phyloP scores from a whole-genome alignment of 2,329 filamentous ascomycete species.

The Emmonsiellopsis sp. region DNA sequence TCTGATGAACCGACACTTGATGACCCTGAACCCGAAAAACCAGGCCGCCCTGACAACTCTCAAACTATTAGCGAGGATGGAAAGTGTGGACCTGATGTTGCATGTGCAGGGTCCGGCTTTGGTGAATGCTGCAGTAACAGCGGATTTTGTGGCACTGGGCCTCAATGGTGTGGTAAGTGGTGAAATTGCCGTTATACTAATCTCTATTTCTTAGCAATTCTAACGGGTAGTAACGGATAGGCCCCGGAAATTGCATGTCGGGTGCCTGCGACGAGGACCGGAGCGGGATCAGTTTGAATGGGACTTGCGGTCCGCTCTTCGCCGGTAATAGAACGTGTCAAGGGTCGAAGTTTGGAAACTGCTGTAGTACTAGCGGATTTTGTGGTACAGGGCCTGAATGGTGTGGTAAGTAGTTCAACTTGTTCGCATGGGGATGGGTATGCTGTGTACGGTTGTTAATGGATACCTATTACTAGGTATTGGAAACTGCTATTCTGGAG shows the following conservation, averaged over 20 bases:
- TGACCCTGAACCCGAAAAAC: background rate
- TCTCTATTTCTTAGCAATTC: no score
- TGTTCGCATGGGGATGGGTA: background rate
- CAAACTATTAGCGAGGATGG: background rate
- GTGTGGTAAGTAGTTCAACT: conserved; percentile 7
- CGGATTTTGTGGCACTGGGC: background rate
- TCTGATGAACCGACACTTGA: background rate
- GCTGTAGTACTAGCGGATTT: conserved; percentile 11
- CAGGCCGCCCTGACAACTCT: background rate
- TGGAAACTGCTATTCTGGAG: conserved; percentile 3
- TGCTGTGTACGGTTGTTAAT: background rate
- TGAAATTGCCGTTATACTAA: no score
- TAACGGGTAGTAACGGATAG: no score
- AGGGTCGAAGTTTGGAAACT: conserved; percentile 11
- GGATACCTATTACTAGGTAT: background rate
- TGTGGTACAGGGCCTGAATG: conserved; percentile 11
- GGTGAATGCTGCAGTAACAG: background rate
- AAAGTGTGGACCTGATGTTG: background rate
- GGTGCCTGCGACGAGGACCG: background rate
- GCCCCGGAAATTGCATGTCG: background rate
- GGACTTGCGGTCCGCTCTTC: conserved; percentile 4
- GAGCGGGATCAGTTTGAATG: conserved; percentile 10
- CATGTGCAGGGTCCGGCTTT: background rate
- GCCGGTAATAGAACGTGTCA: conserved; percentile 4
- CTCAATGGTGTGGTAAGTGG: background rate